Base-by-base conservation (phyloP, 192 early-diverging fungal genomes). In the Coemansia reversa region DNA sequence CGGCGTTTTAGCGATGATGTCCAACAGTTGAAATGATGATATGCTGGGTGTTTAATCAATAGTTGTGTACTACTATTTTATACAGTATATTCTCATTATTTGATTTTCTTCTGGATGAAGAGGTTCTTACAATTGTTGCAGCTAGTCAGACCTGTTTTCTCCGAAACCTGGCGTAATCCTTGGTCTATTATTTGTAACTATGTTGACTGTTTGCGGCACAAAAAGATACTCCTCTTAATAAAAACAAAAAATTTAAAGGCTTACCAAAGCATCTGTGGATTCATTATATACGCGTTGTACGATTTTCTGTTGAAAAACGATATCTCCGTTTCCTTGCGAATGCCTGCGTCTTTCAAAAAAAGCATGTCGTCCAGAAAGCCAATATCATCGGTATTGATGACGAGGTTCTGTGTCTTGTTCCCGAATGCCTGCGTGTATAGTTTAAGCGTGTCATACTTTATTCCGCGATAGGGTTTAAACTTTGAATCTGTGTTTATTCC, bases 231-330 rank as follows among this genome's bases (percentile, higher is more conserved):
- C 30, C 30, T 5, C 3, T 32, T 32, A 32, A 7, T 5, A 32
- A 32, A 32, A 32, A 32, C 30, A 7, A 32, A 3, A 32, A 5
- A n/a, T 32, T 32, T 7, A 32, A 32, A 32, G 30, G 30, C 7
- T 32, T 82, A 88, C 94, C 94, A 96, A 61, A 88, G 91, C 51
- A 89, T 89, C 55, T 91, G 86, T 8, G 94, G 94, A 62, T 94
- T 72, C 59, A 71, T 69, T 65, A 88, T 90, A 75, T 84, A 96
- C 18, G 65, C 71, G 27, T 90, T 83, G 64, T 94, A 96, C 9
- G 84, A 67, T 20, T 78, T 87, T 25, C 65, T 66, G 64, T 89
- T 90, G 70, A 94, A 96, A 65, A 90, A 86, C 6, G 89, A 91
- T 8, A 96, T 74, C 70, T 96, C 94, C 1, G 92, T 90, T 35